Percentiles rank a stretch among this genome's conserved stretches.
Evolutionary conservation across 345 rosid genomes (phyloP).

Genomic region (Gossypium thurberi): DNA sequence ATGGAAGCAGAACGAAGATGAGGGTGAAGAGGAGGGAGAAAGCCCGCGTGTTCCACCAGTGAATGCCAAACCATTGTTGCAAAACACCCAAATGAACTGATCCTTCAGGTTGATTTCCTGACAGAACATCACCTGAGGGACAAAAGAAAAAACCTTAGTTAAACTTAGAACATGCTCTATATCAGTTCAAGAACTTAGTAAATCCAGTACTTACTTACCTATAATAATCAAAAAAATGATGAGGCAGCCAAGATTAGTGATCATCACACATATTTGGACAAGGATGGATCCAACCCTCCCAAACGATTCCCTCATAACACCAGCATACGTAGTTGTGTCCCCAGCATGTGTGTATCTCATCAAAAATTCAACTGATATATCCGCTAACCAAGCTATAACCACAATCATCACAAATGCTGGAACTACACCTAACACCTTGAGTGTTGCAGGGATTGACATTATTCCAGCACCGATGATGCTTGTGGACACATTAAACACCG

Average conservation of each 20-base stretch:
- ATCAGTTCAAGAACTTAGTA: no score
- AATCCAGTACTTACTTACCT: slow-evolving; percentile 30
- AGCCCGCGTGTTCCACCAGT: slow-evolving; percentile 81
- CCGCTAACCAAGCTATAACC: slow-evolving; percentile 57
- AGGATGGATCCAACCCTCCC: slow-evolving; percentile 52
- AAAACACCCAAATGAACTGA: slow-evolving; percentile 63
- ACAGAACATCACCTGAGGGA: slow-evolving; percentile 64
- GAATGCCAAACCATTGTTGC: slow-evolving; percentile 83
- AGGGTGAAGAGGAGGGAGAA: slow-evolving; percentile 51
- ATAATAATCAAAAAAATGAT: slow-evolving; percentile 70
- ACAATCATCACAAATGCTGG: slow-evolving; percentile 63
- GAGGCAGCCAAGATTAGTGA: slow-evolving; percentile 73
- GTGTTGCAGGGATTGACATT: slow-evolving; percentile 85
- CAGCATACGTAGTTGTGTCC: slow-evolving; percentile 55
- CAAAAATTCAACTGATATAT: slow-evolving; percentile 64
- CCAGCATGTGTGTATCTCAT: slow-evolving; percentile 62
- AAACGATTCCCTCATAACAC: slow-evolving; percentile 80
- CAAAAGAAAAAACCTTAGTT: not conserved
- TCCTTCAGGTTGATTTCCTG: slow-evolving; percentile 55
- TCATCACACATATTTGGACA: slow-evolving; percentile 54
- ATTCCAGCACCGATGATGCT: slow-evolving; percentile 85
- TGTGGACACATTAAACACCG: slow-evolving; percentile 83
- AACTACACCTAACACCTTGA: slow-evolving; percentile 67
- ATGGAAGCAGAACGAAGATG: slow-evolving; percentile 56
- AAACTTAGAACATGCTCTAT: no score